Conservation (phyloP, 2,329 filamentous ascomycete genomes). For the Fusarium musae region DNA sequence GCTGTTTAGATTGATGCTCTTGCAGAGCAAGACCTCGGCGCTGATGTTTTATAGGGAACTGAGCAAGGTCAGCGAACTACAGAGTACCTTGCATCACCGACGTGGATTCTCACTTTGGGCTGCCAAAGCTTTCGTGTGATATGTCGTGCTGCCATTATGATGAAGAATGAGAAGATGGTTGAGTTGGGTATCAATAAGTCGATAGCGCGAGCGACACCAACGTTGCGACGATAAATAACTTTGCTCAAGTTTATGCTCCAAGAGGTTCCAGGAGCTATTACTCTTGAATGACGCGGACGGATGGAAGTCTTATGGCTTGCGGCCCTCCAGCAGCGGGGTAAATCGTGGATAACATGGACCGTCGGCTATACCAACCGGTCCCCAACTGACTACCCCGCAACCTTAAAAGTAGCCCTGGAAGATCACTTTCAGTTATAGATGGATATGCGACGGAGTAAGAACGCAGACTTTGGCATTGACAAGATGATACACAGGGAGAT, state of each 20-base stretch:
- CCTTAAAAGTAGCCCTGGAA: rapidly evolving
- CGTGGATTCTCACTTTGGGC: background rate
- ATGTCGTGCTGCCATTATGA: background rate
- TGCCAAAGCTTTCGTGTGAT: background rate
- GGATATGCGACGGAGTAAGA: too few relatives aligned
- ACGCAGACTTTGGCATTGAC: too few relatives aligned
- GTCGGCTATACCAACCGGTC: background rate
- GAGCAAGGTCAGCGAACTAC: background rate
- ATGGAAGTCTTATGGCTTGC: background rate
- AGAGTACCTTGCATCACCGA: rapidly evolving
- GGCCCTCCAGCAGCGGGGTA: background rate
- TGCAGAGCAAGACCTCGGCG: background rate
- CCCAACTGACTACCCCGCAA: background rate
- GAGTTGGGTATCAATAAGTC: background rate
- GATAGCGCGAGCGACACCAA: background rate
- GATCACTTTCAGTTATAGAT: background rate
- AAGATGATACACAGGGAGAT: too few relatives aligned
- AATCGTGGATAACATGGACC: background rate
- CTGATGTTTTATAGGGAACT: background rate
- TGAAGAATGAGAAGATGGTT: rapidly evolving
- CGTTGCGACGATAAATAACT: too few relatives aligned
- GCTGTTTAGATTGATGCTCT: background rate
- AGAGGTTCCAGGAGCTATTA: background rate
- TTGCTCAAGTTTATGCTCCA: too few relatives aligned
- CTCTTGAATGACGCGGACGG: background rate